phyloP scores from a whole-genome alignment of 805 yeast species.

The Cyberlindnera saturnus region DNA sequence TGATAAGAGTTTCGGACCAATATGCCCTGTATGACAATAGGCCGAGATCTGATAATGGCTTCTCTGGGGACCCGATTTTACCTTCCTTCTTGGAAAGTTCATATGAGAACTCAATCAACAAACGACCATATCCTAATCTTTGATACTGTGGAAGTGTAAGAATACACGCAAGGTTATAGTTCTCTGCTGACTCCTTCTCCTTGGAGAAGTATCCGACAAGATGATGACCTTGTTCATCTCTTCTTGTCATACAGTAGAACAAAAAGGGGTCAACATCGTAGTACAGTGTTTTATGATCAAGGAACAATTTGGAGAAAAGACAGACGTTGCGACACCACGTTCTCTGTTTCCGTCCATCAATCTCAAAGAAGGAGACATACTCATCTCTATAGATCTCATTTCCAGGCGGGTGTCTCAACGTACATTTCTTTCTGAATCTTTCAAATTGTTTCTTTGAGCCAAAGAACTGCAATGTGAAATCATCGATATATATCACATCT shows the following conservation, averaged over 20 bases:
- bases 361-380: constrained; percentile 90
- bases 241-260: constrained; percentile 90
- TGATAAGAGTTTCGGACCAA: constrained; percentile 89
- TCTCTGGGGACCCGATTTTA: constrained; percentile 95
- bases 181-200: constrained; percentile 94
- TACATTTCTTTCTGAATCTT: constrained; percentile 81
- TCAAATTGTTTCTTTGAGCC: constrained; percentile 89
- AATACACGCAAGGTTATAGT: constrained; percentile 95
- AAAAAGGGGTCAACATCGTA: constrained; percentile 97
- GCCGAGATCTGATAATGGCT: constrained; percentile 94
- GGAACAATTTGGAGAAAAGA: constrained; percentile 77
- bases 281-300: constrained; percentile 94
- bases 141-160: constrained; percentile 94
- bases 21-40: constrained; percentile 87
- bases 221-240: constrained; percentile 90
- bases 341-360: constrained; percentile 93
- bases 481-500: constrained; percentile 86
- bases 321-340: constrained; percentile 97
- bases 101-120: constrained; percentile 89
- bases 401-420: constrained; percentile 95
- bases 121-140: constrained; percentile 87
- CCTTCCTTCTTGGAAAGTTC: constrained; percentile 83
- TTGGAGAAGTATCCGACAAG: constrained; percentile 95
- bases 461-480: constrained; percentile 82
- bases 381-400: constrained; percentile 95